Evolutionary conservation across 2,329 filamentous ascomycete species (phyloP).

Genomic region (Neonectria sp.): DNA sequence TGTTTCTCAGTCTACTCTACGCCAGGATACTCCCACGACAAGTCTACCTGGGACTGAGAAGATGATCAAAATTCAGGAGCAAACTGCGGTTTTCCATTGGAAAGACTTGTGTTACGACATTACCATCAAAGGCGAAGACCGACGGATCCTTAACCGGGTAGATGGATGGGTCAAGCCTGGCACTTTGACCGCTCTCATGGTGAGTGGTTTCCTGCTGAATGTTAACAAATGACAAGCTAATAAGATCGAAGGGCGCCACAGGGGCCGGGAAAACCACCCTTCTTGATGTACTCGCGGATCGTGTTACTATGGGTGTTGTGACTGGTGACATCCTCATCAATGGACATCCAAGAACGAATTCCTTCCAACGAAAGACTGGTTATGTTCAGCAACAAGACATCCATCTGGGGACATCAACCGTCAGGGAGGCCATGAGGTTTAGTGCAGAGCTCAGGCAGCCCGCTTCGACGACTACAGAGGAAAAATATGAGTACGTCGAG

Average conservation of each 20-base stretch:
- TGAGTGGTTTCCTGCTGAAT: conserved; percentile 48
- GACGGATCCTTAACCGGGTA: conserved; percentile 77
- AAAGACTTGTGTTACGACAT: conserved; percentile 72
- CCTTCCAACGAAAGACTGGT: conserved; percentile 76
- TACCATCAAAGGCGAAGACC: conserved; percentile 74
- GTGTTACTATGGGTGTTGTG: conserved; percentile 74
- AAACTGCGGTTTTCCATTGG: conserved; percentile 73
- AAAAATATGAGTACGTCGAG: conserved; percentile 75
- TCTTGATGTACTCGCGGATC: conserved; percentile 59
- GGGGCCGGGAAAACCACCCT: conserved; percentile 62
- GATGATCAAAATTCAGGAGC: conserved; percentile 9
- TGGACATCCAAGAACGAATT: conserved; percentile 67
- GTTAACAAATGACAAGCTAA: neutral
- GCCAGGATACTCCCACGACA: neutral
- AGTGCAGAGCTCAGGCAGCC: conserved; percentile 72
- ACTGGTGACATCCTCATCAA: conserved; percentile 79
- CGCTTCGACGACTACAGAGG: conserved; percentile 63
- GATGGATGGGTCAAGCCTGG: conserved; percentile 84
- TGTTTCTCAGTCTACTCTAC: neutral
- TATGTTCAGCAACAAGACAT: conserved; percentile 77
- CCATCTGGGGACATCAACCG: conserved; percentile 68
- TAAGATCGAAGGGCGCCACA: conserved; percentile 64
- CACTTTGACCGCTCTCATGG: conserved; percentile 80
- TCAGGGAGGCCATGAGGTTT: conserved; percentile 69
- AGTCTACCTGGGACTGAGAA: conserved; percentile 9